Conservation (phyloP, 495 filamentous ascomycete species). For the Xylaria venustula region DNA sequence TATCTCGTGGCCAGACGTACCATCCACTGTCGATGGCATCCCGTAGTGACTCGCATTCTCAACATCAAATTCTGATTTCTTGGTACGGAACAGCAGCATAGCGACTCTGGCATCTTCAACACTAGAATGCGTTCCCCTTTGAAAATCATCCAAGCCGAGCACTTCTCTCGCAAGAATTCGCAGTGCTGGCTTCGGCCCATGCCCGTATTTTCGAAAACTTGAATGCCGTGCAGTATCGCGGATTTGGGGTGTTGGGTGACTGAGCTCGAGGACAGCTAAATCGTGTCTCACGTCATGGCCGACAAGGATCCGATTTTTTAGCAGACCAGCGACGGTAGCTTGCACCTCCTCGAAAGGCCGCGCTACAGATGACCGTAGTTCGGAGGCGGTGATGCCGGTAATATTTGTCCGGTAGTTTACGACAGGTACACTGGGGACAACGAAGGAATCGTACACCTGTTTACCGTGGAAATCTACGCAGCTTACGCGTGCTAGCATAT, state of each 20-base stretch:
- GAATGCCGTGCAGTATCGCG: conserved; percentile 81
- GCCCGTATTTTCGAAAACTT: conserved; percentile 68
- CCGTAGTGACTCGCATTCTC: conserved; percentile 61
- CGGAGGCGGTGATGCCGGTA: conserved; percentile 69
- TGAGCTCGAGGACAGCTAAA: conserved; percentile 68
- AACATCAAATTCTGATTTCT: conserved; percentile 79
- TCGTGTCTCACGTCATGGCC: conserved; percentile 92
- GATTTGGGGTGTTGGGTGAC: conserved; percentile 72
- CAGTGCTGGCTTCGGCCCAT: conserved; percentile 76
- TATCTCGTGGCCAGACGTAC: conserved; percentile 44
- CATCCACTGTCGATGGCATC: conserved; percentile 47
- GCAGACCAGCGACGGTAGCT: conserved; percentile 64
- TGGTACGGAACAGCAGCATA: conserved; percentile 79
- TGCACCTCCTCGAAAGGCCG: conserved; percentile 74
- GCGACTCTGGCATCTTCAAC: conserved; percentile 87
- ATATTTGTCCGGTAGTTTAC: conserved; percentile 88
- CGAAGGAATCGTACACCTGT: conserved; percentile 89
- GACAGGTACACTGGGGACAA: conserved; percentile 60
- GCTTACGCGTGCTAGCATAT: conserved; percentile 77
- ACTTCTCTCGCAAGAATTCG: conserved; percentile 73
- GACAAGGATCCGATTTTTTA: conserved; percentile 72
- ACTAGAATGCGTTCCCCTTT: conserved; percentile 64
- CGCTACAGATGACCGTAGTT: conserved; percentile 62
- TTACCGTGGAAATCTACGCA: conserved; percentile 90
- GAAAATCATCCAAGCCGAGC: conserved; percentile 74